These are phyloP conservation scores for Chaetomiaceae sp. DNA, from an alignment of 2,329 filamentous ascomycete species.

Conservation along the genomic window DNA sequence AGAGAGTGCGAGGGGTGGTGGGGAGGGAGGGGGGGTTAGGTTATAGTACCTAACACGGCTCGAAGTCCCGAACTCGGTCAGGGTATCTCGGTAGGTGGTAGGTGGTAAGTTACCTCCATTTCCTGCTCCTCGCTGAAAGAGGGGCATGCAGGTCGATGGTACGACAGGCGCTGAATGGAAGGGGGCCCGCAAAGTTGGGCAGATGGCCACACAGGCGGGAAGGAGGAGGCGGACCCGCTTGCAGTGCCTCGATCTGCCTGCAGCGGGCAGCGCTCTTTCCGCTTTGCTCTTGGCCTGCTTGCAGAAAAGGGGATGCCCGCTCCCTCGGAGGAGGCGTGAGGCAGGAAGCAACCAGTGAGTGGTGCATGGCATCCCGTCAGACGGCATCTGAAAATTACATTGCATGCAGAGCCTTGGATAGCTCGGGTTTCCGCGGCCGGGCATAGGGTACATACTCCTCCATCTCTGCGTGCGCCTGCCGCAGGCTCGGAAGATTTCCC, in stretches of 20 bases:
- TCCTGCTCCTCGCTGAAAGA: background rate
- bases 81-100: background rate
- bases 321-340: constrained; percentile 8
- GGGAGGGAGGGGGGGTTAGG: too few relatives aligned
- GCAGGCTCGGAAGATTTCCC: constrained; percentile 10
- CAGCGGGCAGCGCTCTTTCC: constrained; percentile 8
- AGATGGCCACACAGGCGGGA: constrained; percentile 5
- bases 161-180: constrained; percentile 1
- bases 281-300: constrained; percentile 6
- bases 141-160: constrained; percentile 7
- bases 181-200: background rate
- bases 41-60: constrained; percentile 34
- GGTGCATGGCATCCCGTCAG: background rate
- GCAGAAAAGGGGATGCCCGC: constrained; percentile 1
- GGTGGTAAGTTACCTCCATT: background rate
- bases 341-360: background rate
- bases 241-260: constrained; percentile 13
- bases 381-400: background rate
- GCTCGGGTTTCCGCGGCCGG: constrained; percentile 16
- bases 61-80: constrained; percentile 12
- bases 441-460: constrained; percentile 1
- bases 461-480: constrained; percentile 7
- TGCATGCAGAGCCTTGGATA: background rate
- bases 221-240: constrained; percentile 5
- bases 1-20: constrained; percentile 42